A percentile compares a stretch with the other conserved stretches of the same genome.
Evolutionary conservation across 176 grass and related monocot genomes (phyloP).

Genomic region (Tillandsia fasciculata): DNA sequence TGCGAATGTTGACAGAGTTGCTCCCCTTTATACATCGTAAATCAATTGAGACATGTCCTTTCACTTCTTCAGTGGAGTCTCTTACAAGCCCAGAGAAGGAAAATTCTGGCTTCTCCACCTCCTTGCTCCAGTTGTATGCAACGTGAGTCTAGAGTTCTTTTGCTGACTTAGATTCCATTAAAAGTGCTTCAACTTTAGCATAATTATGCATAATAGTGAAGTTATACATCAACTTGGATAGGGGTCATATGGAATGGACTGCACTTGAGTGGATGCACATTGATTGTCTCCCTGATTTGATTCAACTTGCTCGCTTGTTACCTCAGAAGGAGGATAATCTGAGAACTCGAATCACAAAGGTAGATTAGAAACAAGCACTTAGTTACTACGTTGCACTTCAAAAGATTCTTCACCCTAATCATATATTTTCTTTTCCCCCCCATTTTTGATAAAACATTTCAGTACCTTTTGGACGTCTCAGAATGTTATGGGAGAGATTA

Average conservation of each 20-base stretch:
- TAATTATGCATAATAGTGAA: constrained; percentile 16
- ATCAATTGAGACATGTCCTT: constrained; percentile 66
- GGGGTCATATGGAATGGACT: constrained; percentile 71
- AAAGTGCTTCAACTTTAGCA: background rate
- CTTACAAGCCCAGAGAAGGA: constrained; percentile 30
- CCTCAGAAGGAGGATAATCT: constrained; percentile 79
- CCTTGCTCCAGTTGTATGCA: constrained; percentile 64
- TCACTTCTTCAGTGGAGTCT: constrained; percentile 33
- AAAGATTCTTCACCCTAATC: background rate
- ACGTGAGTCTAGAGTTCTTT: constrained; percentile 41
- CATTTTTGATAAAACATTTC: constrained; percentile 23
- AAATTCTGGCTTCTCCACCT: constrained; percentile 45
- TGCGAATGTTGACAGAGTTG: constrained; percentile 73
- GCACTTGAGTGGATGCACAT: constrained; percentile 98
- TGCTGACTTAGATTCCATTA: constrained; percentile 2
- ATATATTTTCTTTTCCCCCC: background rate
- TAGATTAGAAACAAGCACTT: constrained; percentile 20
- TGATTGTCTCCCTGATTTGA: constrained; percentile 82
- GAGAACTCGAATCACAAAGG: constrained; percentile 71
- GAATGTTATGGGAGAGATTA: constrained; percentile 68
- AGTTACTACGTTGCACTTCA: background rate
- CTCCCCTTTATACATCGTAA: constrained; percentile 76
- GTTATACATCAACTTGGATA: constrained; percentile 20
- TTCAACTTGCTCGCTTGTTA: constrained; percentile 79
- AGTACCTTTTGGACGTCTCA: constrained; percentile 86